phyloP scores from a whole-genome alignment of 495 filamentous ascomycete species.

The Talaromyces thailandensis region DNA sequence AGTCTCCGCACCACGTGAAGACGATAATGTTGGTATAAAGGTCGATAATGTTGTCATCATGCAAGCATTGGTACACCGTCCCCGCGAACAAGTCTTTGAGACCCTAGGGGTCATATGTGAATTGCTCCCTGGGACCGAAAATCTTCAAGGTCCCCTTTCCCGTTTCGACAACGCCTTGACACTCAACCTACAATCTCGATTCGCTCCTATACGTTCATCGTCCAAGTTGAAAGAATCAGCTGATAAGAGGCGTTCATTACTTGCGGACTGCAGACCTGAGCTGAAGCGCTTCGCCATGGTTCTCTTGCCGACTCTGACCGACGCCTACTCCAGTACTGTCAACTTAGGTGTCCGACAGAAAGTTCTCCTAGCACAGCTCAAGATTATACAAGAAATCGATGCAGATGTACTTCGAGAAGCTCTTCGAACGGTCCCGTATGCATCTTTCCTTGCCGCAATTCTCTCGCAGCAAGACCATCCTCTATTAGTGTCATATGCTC shows the following conservation, averaged over 20 bases:
- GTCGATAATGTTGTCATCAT: constrained; percentile 97
- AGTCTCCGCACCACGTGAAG: constrained; percentile 77
- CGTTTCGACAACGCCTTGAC: constrained; percentile 30
- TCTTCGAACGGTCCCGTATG: constrained; percentile 84
- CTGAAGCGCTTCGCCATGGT: constrained; percentile 89
- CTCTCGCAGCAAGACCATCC: constrained; percentile 93
- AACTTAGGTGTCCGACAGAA: constrained; percentile 97
- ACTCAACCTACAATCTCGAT: constrained; percentile 21
- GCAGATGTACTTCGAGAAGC: constrained; percentile 74
- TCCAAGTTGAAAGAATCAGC: constrained; percentile 51
- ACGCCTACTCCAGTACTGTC: constrained; percentile 96
- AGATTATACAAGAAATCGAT: constrained; percentile 97
- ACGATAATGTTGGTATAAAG: constrained; percentile 73
- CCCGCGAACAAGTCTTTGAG: constrained; percentile 94
- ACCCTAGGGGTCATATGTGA: constrained; percentile 98
- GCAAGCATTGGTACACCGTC: constrained; percentile 94
- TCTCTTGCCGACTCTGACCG: constrained; percentile 91
- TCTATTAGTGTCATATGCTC: constrained; percentile 71
- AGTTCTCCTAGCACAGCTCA: constrained; percentile 87
- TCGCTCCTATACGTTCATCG: constrained; percentile 23
- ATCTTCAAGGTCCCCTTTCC: constrained; percentile 22
- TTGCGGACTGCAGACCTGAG: constrained; percentile 74
- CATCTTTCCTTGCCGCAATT: constrained; percentile 94
- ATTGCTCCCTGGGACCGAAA: constrained; percentile 54
- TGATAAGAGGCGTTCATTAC: constrained; percentile 66